These are phyloP conservation scores for Saccharomycopsis sp. DNA, from an alignment of 805 yeast species.

Conservation along the genomic window DNA sequence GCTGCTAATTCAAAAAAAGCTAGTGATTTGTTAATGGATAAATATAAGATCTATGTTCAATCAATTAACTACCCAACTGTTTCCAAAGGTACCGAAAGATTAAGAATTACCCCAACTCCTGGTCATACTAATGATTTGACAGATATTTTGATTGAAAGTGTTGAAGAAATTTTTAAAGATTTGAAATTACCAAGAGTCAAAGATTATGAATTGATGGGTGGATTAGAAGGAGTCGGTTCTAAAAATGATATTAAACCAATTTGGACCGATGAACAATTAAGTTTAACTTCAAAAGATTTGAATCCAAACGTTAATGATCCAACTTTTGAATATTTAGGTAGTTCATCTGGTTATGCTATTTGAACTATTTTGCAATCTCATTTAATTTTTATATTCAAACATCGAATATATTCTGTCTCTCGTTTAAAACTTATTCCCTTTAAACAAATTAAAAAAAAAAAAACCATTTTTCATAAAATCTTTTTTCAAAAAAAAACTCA, in stretches of 20 bases:
- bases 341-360: constrained; percentile 47
- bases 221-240: constrained; percentile 85
- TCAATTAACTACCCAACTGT: constrained; percentile 99
- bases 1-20: constrained; percentile 89
- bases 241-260: constrained; percentile 43
- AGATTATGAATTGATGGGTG: constrained; percentile 76
- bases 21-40: constrained; percentile 75
- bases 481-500: too few relatives aligned
- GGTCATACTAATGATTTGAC: constrained; percentile 77
- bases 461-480: too few relatives aligned
- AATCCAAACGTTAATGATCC: constrained; percentile 61
- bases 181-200: constrained; percentile 62
- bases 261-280: constrained; percentile 81
- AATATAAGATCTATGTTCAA: constrained; percentile 87
- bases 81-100: constrained; percentile 88
- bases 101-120: constrained; percentile 98
- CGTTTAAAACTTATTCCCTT: background rate
- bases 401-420: background rate
- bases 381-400: too few relatives aligned
- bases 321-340: constrained; percentile 49
- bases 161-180: constrained; percentile 71
- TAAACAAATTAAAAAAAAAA: background rate
- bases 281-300: constrained; percentile 49
- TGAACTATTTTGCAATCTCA: background rate
- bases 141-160: constrained; percentile 64